Conservation (phyloP, 495 filamentous ascomycete genomes). For the Talaromyces thailandensis region DNA sequence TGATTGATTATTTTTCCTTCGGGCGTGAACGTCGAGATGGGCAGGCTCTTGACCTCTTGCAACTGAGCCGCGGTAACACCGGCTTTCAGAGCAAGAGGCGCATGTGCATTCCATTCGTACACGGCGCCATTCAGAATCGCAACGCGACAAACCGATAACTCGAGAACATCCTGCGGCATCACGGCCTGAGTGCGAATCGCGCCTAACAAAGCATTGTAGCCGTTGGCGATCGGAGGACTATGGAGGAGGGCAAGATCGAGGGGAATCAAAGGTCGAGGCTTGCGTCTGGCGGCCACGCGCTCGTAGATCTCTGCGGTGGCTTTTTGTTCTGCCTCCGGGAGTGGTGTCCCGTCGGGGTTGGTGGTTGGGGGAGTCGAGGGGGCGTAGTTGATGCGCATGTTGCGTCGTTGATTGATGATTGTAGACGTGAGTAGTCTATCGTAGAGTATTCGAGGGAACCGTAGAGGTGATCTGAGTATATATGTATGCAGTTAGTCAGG, state of each 20-base stretch:
- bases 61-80: conserved; percentile 14
- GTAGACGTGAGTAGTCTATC: not conserved
- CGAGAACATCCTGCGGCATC: conserved; percentile 50
- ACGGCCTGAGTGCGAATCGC: conserved; percentile 60
- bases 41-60: conserved; percentile 8
- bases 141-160: conserved; percentile 67
- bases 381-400: conserved; percentile 67
- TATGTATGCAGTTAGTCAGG: not conserved
- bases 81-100: conserved; percentile 44
- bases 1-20: not conserved
- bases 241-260: conserved; percentile 70
- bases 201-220: conserved; percentile 74
- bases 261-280: conserved; percentile 52
- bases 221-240: conserved; percentile 61
- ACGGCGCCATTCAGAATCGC: conserved; percentile 64
- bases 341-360: conserved; percentile 26
- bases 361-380: conserved; percentile 44
- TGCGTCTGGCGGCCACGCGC: conserved; percentile 54
- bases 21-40: not conserved
- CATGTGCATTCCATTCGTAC: conserved; percentile 75
- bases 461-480: not conserved
- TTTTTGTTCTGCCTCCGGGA: not conserved
- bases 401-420: conserved; percentile 8
- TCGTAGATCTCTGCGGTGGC: conserved; percentile 43
- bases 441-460: not conserved